Base-by-base conservation (phyloP, 2,329 filamentous ascomycete species). In the Purpureocillium takamizusanense region DNA sequence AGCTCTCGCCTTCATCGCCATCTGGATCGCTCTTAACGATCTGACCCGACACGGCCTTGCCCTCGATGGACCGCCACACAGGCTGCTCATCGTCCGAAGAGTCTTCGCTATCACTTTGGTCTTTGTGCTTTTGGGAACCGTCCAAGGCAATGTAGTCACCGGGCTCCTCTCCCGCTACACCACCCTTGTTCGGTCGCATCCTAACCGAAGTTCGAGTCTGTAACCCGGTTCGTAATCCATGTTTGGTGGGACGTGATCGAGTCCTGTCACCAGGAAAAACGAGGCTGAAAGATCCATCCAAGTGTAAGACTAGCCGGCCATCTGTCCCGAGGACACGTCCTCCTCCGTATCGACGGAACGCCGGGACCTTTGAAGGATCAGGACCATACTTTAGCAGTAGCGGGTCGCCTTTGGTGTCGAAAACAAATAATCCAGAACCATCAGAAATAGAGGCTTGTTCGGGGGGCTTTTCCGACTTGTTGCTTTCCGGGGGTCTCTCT, bases 331-430 rank as follows among this genome's bases (percentile, higher is more conserved):
- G 58, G 1, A 95, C 66, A 41, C 69, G 71, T 3, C 87, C 87
- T 39, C 67, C 66, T 12, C 87, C 85, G 43, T 66, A 65, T 6
- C 86, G 79, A 43, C 72, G 71, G 54, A 94, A 95, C 3, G 61
- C 51, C 0, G 88, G 87, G 10, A 94, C 63, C 38, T 72, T 74
- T 46, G 83, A 84, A 28, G 76, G 76, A 54, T 95, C 79, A 30
- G 84, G 70, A 21, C 76, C 86, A 55, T 89, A 95, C 18, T 73
- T 72, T 33, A 83, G 59, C 46, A 92, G 87, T 35, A 87, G 72
- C 4, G 72, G 66, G 51, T 97, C 90, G 0, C 90, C 89, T 51
- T 78, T 79, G 31, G 67, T 76, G 59, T 97, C 90, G 37, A 85
- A 51, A 33, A 76, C 50, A 55, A 76, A 89, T 4, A 53, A 30